Percentiles rank a stretch among this genome's conserved stretches.
Conservation (phyloP, 2,329 filamentous ascomycete species). For the Aspergillus sp. region DNA sequence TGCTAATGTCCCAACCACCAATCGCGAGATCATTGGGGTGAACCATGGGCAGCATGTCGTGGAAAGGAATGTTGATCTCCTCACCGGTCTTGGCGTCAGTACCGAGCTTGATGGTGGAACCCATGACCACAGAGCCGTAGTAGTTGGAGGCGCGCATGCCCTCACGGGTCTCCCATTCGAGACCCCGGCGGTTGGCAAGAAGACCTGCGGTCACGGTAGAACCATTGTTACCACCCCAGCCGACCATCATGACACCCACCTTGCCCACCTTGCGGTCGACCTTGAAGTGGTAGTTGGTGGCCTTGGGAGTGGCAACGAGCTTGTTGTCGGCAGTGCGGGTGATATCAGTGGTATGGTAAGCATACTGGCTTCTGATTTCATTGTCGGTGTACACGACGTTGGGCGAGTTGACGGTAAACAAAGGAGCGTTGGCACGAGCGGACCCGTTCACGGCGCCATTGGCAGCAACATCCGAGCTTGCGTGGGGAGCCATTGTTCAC, state of each 20-base stretch:
- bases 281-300: slow-evolving; percentile 96
- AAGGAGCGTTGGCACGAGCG: slow-evolving; percentile 48
- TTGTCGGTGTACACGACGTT: slow-evolving; percentile 88
- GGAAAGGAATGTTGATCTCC: slow-evolving; percentile 96
- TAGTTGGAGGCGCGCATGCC: slow-evolving; percentile 86
- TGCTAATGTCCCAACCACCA: slow-evolving; percentile 97
- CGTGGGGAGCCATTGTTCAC: slow-evolving; percentile 85
- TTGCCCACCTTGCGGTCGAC: slow-evolving; percentile 91
- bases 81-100: slow-evolving; percentile 78
- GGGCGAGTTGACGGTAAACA: slow-evolving; percentile 87
- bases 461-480: slow-evolving; percentile 60
- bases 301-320: slow-evolving; percentile 80
- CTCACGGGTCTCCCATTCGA: slow-evolving; percentile 93
- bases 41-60: slow-evolving; percentile 90
- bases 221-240: slow-evolving; percentile 97
- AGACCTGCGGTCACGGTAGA: slow-evolving; percentile 96
- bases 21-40: slow-evolving; percentile 95
- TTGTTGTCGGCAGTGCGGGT: slow-evolving; percentile 70
- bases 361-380: slow-evolving; percentile 91
- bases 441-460: slow-evolving; percentile 59
- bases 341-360: slow-evolving; percentile 91
- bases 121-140: slow-evolving; percentile 97
- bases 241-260: slow-evolving; percentile 95
- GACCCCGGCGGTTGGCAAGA: slow-evolving; percentile 84
- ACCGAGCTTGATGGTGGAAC: slow-evolving; percentile 94